Evolutionary conservation across 2,329 filamentous ascomycete species (phyloP).

Genomic region (Aureobasidium subglaciale): DNA sequence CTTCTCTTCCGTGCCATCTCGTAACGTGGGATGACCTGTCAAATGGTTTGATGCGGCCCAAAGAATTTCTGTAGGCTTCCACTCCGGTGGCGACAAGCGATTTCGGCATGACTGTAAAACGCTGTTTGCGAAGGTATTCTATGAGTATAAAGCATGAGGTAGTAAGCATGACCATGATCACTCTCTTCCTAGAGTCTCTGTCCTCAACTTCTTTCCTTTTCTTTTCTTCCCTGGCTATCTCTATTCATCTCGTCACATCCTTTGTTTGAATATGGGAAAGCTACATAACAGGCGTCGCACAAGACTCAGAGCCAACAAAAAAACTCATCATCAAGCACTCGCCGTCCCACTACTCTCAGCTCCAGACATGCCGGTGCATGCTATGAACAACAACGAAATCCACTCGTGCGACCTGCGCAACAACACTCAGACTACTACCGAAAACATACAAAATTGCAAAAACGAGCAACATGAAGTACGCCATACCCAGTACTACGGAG

Average conservation of each 20-base stretch:
- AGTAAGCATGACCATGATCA: background rate
- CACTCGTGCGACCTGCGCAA: background rate
- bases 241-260: background rate
- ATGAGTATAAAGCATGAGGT: background rate
- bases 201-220: background rate
- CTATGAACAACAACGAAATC: background rate
- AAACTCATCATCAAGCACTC: constrained; percentile 1
- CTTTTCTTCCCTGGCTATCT: background rate
- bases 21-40: background rate
- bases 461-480: constrained; percentile 15
- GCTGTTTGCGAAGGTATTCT: background rate
- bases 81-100: constrained; percentile 1
- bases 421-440: background rate
- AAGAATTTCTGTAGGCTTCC: constrained; percentile 7
- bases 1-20: background rate
- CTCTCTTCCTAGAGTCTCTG: background rate
- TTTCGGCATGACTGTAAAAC: constrained; percentile 3
- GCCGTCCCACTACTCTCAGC: background rate
- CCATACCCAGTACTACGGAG: constrained; percentile 36
- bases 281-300: constrained; percentile 39
- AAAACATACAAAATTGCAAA: background rate
- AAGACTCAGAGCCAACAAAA: constrained; percentile 30
- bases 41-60: background rate
- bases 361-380: background rate
- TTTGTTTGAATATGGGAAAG: constrained; percentile 30